Evolutionary conservation across 1,284 basidiomycete species (phyloP).

Genomic region (Thecaphora thlaspeos): DNA sequence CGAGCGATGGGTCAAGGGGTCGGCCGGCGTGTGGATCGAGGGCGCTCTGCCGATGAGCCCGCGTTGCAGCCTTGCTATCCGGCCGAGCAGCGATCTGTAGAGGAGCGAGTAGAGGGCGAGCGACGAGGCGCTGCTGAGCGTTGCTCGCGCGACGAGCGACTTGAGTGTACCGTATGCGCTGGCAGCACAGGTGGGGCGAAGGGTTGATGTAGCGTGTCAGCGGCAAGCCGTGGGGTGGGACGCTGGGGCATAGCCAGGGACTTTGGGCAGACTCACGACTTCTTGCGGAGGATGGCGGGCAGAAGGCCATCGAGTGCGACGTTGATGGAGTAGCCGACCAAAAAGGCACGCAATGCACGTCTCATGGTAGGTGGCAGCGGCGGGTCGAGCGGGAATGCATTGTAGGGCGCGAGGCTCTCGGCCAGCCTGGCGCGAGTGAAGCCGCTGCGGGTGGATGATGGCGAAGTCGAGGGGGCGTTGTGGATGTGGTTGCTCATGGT

Average conservation of each 20-base stretch:
- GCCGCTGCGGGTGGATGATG: not conserved
- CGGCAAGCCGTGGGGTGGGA: not conserved
- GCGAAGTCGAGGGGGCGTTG: not conserved
- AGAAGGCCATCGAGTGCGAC: conserved; percentile 30
- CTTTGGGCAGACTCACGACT: conserved; percentile 14
- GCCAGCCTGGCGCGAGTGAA: too few species aligned
- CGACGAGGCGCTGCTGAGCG: conserved; percentile 20
- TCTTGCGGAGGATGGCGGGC: conserved; percentile 29
- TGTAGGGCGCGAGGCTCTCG: too few species aligned
- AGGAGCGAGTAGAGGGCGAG: conserved; percentile 36
- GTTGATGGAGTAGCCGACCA: conserved; percentile 31
- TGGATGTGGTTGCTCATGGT: too few species aligned
- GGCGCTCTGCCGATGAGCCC: conserved; percentile 11
- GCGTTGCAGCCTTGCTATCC: conserved; percentile 19
- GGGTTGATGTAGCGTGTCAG: too few species aligned
- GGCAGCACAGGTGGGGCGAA: too few species aligned
- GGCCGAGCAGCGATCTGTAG: conserved; percentile 29
- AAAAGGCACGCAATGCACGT: conserved; percentile 20
- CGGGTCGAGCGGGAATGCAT: conserved; percentile 8
- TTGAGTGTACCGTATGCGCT: conserved; percentile 15
- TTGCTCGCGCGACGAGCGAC: conserved; percentile 20
- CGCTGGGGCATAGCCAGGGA: not conserved
- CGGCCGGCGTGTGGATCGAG: conserved; percentile 8
- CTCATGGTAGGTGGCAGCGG: conserved; percentile 24
- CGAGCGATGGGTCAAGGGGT: conserved; percentile 14